Base-by-base conservation (phyloP, 306 rosid genomes). In the Citrullus amarus region DNA sequence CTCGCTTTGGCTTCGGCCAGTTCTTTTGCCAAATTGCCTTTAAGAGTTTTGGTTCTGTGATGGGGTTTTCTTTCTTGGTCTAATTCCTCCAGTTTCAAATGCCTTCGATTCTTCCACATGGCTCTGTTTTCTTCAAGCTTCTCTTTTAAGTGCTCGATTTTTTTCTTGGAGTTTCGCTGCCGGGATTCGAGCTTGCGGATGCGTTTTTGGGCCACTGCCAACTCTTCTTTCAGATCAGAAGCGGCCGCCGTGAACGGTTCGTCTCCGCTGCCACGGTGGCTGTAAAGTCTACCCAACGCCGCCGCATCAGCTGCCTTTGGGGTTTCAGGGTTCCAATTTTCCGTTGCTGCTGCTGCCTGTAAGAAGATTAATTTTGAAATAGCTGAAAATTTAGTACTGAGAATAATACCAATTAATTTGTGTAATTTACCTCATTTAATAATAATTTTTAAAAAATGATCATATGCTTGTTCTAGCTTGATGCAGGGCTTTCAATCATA, bases 11-110 rank as follows among this genome's bases (percentile, higher is more conserved):
- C 86, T 48, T 79, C 73, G 30, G 81, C 86, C 20, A 90, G 53
- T 58, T 86, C 86, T 48, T 81, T 80, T 28, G 63, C 34, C 77
- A 92, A 79, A 77, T 80, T 84, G 39, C 75, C 20, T 18, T 86
- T 85, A 28, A 88, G 39, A 44, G 69, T 55, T 67, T 86, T 90
- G 60, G 77, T 50, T 76, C 13, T 83, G 76, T 68, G 78, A 78
- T 86, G 78, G 58, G 63, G 78, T 71, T 79, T 86, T 78, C 81
- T 90, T 79, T 92, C 91, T 80, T 81, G 81, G 43, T 53, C 18
- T 41, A 88, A 60, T 85, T 79, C 83, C 0, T 60, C 63, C 76
- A 79, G 62, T 82, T 82, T 88, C 77, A 28, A 1, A 0, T 9
- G 69, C 43, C 79, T 86, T 74, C 76, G 78, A 17, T 32, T 68